These are phyloP conservation scores for Tylopilus vinaceipallidus DNA, from an alignment of 768 basidiomycete genomes.

Conservation along the genomic window DNA sequence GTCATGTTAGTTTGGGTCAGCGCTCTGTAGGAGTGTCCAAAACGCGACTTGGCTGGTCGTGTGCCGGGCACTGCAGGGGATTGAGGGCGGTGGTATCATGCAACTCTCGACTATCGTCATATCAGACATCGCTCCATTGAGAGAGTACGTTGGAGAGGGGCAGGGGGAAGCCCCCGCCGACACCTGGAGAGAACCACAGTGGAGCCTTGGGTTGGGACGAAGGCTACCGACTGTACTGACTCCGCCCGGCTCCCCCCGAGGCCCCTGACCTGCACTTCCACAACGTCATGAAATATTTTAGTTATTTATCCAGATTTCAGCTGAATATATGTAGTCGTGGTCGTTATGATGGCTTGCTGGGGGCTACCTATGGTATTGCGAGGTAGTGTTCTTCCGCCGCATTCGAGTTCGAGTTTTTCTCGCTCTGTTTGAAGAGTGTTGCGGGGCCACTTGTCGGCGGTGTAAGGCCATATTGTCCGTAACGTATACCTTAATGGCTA, in stretches of 20 bases:
- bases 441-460: slow-evolving; percentile 82
- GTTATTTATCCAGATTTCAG: too few species aligned
- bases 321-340: slow-evolving; percentile 58
- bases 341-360: slow-evolving; percentile 71
- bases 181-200: too few species aligned
- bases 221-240: too few species aligned
- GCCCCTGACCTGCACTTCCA: too few species aligned
- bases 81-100: slow-evolving; percentile 76
- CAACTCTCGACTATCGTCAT: slow-evolving; percentile 77
- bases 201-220: too few species aligned
- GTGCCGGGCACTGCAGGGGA: slow-evolving; percentile 76
- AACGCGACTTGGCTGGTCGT: slow-evolving; percentile 75
- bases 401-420: not conserved
- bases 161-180: too few species aligned
- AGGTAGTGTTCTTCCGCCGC: slow-evolving; percentile 28
- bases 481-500: not conserved
- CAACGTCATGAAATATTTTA: too few species aligned
- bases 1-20: slow-evolving; percentile 64
- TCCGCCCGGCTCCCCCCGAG: too few species aligned
- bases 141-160: too few species aligned
- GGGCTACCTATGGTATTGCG: slow-evolving; percentile 77
- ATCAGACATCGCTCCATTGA: slow-evolving; percentile 78
- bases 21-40: slow-evolving; percentile 78
- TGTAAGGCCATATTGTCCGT: slow-evolving; percentile 39
- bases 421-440: slow-evolving; percentile 39